Evolutionary conservation across 225 moss, liverwort and hornwort species (phyloP), one percentile per base, ranked within the genome.

Genomic region (Physcomitrium patens): DNA sequence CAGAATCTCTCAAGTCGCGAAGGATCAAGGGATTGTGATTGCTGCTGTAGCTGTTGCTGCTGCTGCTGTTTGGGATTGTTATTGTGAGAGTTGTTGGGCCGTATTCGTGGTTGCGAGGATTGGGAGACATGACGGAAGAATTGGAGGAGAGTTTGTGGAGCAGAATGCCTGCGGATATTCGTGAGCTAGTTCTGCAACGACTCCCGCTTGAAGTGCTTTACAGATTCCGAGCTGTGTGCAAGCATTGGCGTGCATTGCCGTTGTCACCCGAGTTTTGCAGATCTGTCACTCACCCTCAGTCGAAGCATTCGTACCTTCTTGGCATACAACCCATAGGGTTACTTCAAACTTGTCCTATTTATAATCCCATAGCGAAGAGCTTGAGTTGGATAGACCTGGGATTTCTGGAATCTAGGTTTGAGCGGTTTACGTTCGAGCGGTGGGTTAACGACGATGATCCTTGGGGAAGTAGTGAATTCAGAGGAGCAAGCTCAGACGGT

Each of bases 391-490:
- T 80, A 0, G 80, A 71, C 51, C 22, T 80, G 12, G 60, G 76
- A 9, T 80, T 80, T 60, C 66, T 80, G 3, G 70, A 76, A 10
- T 57, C 75, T 11, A 58, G 80, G 27, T 80, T 80, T 10, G 80
- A 80, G 60, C 70, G 75, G 1, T 80, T 80, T 16, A 76, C 65
- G 3, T 44, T 52, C 43, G 80, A 80, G 80, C 75, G 76, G 7
- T 80, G 80, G 80, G 65, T 70, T 12, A 65, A 48, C 58, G 70
- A 73, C 70, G 80, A 80, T 16, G 80, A 80, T 20, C 70, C 75
- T 3, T 80, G 75, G 69, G 80, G 80, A 0, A 45, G 65, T 59
- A 75, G 75, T 44, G 80, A 71, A 42, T 65, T 76, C 70, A 76
- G 76, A 59, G 58, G 75, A 19, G 80, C 31, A 19, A 71, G 75